Evolutionary conservation across 2,329 filamentous ascomycete species (phyloP), one percentile per base, ranked within the genome.

Genomic region (Calonectria montana): DNA sequence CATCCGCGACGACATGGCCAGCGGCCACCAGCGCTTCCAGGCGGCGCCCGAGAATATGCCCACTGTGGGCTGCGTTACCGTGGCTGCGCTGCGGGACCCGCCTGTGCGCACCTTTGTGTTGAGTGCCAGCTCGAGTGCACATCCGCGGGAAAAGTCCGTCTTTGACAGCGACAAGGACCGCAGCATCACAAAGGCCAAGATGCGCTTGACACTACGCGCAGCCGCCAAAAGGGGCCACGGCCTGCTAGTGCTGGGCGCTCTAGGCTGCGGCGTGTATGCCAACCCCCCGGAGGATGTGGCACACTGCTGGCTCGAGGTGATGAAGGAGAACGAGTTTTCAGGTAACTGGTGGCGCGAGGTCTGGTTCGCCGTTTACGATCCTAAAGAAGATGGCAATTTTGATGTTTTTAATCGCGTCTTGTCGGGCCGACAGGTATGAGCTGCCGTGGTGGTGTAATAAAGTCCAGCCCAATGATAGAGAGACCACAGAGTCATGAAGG

Each of bases 231-330:
- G 41, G 0, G 10, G 43, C 2, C 71, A 73, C 29, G 27, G 48
- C 4, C 15, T 29, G 1, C 27, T 73, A 2, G 68, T 73, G 12
- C 68, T 73, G 1, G 71, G 68, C 6, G 71, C 71, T 3, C 48
- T 73, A 45, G 71, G 71, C 2, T 71, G 71, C 8, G 71, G 71
- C 4, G 64, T 73, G 2, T 65, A 67, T 27, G 25, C n/a, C 1
- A 73, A 73, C n/a, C 71, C 71, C 5, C 71, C 64, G 3, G 71
- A 73, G 16, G 71, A 73, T 27, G 64, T 73, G 3, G 71, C 71
- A 1, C 65, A 73, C 37, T 73, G 71, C 48, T 73, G 71, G 71
- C 65, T 73, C 6, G 68, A 71, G n/a, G 71, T 73, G 27, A 48
- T 73, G n/a, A 41, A 45, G 3, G 71, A 73, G 59, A 27, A 67